Base-by-base conservation (phyloP, 2,329 filamentous ascomycete genomes). In the Cryphonectria japonica region DNA sequence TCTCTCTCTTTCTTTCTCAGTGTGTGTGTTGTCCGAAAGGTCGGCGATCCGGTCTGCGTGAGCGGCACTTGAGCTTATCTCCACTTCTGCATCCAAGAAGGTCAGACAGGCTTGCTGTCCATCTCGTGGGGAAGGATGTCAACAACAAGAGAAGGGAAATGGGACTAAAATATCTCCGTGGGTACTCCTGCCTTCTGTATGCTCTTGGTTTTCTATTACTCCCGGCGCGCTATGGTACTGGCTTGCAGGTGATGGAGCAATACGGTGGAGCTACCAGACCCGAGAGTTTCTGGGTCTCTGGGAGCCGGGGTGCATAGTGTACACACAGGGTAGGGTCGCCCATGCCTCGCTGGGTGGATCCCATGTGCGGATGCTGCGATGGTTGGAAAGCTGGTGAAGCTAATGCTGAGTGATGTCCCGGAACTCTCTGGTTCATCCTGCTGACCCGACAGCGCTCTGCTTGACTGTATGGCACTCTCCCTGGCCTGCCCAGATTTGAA, bases 301-400 rank as follows among this genome's bases (percentile, higher is more conserved):
- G 62, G 60, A 68, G 72, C 76, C 69, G 74, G 75, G 76, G 76
- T 78, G 72, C 72, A 75, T 64, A 72, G 70, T 73, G 66, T 52
- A 71, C 39, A 63, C 68, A 69, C 69, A 73, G 74, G 74, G 62
- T 66, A 73, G 75, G 75, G 62, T 67, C 74, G 70, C 71, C 70
- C 73, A 74, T 73, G 75, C 72, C 72, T 70, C 26, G 26, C 71
- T 63, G 54, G 39, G 68, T 67, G 64, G 62, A 68, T 68, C 50
- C 71, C 61, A n/a, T 50, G 14, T 29, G 52, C 52, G 52, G 52
- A 26, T 63, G 37, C 61, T 63, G 61, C 22, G 59, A 37, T 37
- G 76, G 76, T 74, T 69, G 69, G 68, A 73, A 67, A 74, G 63
- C 52, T 68, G 54, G 65, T 70, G 62, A 34, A 66, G 37, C 34